phyloP scores from a whole-genome alignment of 164 flowering plant genomes.

The Magnolia officinalis region DNA sequence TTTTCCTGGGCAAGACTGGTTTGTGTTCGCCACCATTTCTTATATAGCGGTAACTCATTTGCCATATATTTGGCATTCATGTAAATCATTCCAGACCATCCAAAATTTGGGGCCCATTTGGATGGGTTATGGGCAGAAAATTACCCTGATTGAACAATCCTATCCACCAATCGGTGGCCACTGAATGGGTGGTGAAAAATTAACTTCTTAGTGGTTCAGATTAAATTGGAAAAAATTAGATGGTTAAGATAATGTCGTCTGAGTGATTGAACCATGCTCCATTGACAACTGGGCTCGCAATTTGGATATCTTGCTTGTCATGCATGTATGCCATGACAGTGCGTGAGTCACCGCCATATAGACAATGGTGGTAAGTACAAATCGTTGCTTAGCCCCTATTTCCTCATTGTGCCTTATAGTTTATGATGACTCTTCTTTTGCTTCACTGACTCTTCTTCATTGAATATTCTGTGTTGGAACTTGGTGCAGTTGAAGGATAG shows the following conservation, averaged over 20 bases:
- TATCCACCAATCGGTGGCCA: not conserved
- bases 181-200: not conserved
- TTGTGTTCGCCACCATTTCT: not conserved
- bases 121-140: not conserved
- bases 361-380: not conserved
- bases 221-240: not conserved
- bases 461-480: constrained; percentile 14
- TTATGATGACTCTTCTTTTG: not conserved
- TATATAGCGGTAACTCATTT: not conserved
- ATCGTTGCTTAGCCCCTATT: not conserved
- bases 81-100: not conserved
- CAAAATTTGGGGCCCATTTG: not conserved
- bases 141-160: not conserved
- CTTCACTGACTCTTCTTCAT: not conserved
- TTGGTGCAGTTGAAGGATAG: constrained; percentile 82
- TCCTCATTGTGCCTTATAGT: not conserved
- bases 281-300: not conserved
- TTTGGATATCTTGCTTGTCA: no score
- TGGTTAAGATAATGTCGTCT: not conserved
- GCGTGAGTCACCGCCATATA: not conserved
- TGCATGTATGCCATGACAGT: no score
- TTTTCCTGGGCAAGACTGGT: not conserved
- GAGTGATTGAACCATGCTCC: not conserved
- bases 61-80: not conserved
- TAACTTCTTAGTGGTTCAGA: not conserved